Evolutionary conservation across 345 rosid species (phyloP).

Genomic region (Eucalyptus shirleyi): DNA sequence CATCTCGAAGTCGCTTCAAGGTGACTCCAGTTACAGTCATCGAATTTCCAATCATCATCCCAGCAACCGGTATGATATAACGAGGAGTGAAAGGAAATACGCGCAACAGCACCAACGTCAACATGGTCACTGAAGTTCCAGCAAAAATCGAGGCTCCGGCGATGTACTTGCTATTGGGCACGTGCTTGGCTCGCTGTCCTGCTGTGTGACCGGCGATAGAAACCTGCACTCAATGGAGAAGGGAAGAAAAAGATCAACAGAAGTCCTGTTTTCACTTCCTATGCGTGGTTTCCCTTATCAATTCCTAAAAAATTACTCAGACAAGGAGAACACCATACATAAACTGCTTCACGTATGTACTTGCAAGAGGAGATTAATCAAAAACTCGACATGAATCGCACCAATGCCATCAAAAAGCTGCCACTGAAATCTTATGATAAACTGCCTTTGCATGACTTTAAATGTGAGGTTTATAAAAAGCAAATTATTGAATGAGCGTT

Average conservation of each 20-base stretch:
- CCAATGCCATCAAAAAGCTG: background rate
- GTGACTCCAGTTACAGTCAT: conserved; percentile 88
- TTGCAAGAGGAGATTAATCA: background rate
- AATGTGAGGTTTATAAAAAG: background rate
- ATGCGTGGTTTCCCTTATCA: background rate
- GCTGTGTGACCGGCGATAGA: conserved; percentile 70
- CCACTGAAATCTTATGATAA: background rate
- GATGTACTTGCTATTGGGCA: conserved; percentile 58
- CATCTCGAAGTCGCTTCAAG: conserved; percentile 78
- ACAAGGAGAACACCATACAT: background rate
- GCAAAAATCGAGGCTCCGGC: conserved; percentile 65
- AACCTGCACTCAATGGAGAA: background rate
- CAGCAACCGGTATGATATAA: conserved; percentile 72
- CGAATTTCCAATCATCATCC: conserved; percentile 93
- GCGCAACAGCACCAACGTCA: conserved; percentile 36
- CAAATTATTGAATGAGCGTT: background rate
- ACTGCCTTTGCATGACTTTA: background rate
- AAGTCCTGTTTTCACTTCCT: background rate
- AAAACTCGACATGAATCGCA: background rate
- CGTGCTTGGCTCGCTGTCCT: conserved; percentile 69
- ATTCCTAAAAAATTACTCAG: background rate
- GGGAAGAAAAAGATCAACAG: background rate
- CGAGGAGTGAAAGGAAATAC: conserved; percentile 92
- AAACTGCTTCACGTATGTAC: background rate
- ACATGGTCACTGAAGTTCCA: conserved; percentile 62